These are phyloP conservation scores for Cerrena zonata DNA, from an alignment of 1,284 basidiomycete genomes.

Conservation along the genomic window DNA sequence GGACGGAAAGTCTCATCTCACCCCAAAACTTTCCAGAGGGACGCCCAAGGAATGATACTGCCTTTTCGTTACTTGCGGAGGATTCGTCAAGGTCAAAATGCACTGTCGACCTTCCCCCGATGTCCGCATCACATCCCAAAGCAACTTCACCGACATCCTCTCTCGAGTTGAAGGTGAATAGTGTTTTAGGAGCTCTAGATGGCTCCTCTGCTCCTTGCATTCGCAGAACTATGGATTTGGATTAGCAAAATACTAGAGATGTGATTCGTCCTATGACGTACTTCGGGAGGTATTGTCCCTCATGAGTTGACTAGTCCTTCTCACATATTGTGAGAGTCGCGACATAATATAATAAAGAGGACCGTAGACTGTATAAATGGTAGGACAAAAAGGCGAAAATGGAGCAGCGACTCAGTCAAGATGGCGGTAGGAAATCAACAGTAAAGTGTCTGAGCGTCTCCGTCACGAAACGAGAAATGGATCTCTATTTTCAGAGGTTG, in stretches of 20 bases:
- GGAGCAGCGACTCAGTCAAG: too few relatives aligned
- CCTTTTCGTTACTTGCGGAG: constrained; percentile 24
- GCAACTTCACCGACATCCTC: constrained; percentile 60
- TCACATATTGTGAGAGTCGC: constrained; percentile 31
- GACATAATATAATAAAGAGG: too few relatives aligned
- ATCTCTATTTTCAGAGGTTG: too few relatives aligned
- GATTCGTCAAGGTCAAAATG: constrained; percentile 58
- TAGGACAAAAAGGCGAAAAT: too few relatives aligned
- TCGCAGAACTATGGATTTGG: constrained; percentile 44
- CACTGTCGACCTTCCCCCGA: constrained; percentile 78
- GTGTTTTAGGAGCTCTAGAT: constrained; percentile 48
- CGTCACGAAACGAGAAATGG: too few relatives aligned
- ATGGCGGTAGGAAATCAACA: too few relatives aligned
- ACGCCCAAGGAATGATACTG: constrained; percentile 12
- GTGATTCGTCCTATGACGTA: constrained; percentile 14
- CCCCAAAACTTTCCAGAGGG: constrained; percentile 69
- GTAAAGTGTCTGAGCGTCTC: too few relatives aligned
- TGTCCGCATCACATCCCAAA: constrained; percentile 77
- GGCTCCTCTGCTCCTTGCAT: constrained; percentile 70
- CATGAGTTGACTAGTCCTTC: constrained; percentile 28
- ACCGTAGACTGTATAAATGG: too few relatives aligned
- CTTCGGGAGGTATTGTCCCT: constrained; percentile 30
- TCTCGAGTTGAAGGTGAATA: constrained; percentile 58
- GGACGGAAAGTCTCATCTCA: constrained; percentile 62
- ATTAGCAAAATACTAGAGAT: constrained; percentile 6